Conservation (phyloP, 306 rosid genomes). For the Benincasa hispida region DNA sequence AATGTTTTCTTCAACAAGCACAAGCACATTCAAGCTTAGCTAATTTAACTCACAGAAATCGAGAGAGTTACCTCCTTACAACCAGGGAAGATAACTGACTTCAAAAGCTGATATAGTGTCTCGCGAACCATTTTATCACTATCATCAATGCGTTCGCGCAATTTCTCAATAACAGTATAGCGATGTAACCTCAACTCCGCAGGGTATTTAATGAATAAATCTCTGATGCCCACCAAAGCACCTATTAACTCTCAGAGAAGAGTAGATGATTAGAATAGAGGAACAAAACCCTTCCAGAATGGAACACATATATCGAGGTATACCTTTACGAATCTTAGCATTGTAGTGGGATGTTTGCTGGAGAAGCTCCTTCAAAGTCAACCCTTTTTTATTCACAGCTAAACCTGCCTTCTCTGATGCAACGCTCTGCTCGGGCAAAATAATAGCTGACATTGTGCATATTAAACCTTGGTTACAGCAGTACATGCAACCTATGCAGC, state of each 20-base stretch:
- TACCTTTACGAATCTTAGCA: conserved; percentile 87
- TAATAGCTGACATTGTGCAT: conserved; percentile 44
- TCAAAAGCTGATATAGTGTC: conserved; percentile 52
- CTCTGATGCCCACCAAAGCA: conserved; percentile 78
- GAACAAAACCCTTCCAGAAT: not conserved
- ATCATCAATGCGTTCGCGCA: conserved; percentile 75
- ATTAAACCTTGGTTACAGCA: conserved; percentile 4
- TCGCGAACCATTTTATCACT: conserved; percentile 62
- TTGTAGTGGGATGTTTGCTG: conserved; percentile 80
- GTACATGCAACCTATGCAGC: not conserved
- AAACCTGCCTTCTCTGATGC: conserved; percentile 75
- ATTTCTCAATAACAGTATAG: conserved; percentile 53
- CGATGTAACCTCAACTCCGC: conserved; percentile 55
- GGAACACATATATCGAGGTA: not conserved
- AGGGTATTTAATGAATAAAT: conserved; percentile 52
- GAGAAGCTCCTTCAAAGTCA: conserved; percentile 87
- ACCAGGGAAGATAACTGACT: conserved; percentile 52
- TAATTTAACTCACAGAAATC: not conserved
- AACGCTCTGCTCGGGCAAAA: conserved; percentile 85
- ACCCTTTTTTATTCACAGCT: conserved; percentile 80
- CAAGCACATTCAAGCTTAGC: not conserved
- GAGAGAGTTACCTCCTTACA: conserved; percentile 54
- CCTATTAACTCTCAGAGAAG: conserved; percentile 21
- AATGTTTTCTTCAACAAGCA: not conserved
- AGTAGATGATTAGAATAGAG: not conserved